A percentile compares a stretch with the other conserved stretches of the same genome.
These are phyloP conservation scores for Immersiella caudata DNA, from an alignment of 495 filamentous ascomycete species.

Conservation along the genomic window DNA sequence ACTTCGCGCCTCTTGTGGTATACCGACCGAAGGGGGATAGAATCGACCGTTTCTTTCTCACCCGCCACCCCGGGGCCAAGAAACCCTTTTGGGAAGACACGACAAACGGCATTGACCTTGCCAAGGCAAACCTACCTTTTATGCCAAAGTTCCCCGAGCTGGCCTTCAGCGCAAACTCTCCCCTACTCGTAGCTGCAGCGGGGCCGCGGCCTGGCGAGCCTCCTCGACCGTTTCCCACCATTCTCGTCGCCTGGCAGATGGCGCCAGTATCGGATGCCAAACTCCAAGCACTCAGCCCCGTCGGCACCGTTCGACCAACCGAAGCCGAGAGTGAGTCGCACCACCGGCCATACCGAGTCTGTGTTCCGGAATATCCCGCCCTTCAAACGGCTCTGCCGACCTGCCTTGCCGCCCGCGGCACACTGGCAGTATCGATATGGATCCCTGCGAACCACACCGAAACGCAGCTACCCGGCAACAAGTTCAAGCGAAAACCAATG, in stretches of 20 bases:
- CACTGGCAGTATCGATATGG: slow-evolving; percentile 33
- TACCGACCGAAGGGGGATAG: slow-evolving; percentile 34
- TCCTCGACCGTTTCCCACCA: slow-evolving; percentile 22
- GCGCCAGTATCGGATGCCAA: slow-evolving; percentile 29
- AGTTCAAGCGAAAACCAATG: slow-evolving; percentile 19
- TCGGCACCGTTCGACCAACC: slow-evolving; percentile 19
- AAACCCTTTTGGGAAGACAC: slow-evolving; percentile 34
- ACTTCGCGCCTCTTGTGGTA: slow-evolving; percentile 31
- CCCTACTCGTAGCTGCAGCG: slow-evolving; percentile 33
- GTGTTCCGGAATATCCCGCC: slow-evolving; percentile 30
- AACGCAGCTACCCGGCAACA: slow-evolving; percentile 25
- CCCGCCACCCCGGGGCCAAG: slow-evolving; percentile 27
- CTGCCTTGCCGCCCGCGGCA: slow-evolving; percentile 31
- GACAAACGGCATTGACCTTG: slow-evolving; percentile 31
- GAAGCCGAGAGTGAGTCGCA: slow-evolving; percentile 17
- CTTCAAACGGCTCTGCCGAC: slow-evolving; percentile 31
- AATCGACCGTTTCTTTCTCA: slow-evolving; percentile 35
- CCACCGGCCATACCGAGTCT: slow-evolving; percentile 32
- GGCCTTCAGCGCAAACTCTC: slow-evolving; percentile 30
- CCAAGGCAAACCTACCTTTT: slow-evolving; percentile 30
- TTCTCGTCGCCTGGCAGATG: slow-evolving; percentile 37
- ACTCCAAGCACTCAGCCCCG: slow-evolving; percentile 23
- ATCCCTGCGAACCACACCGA: slow-evolving; percentile 34
- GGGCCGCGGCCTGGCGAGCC: slow-evolving; percentile 33
- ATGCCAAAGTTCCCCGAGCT: slow-evolving; percentile 38